These are phyloP conservation scores for Eutypa lata DNA, from an alignment of 2,329 filamentous ascomycete genomes.

Conservation along the genomic window DNA sequence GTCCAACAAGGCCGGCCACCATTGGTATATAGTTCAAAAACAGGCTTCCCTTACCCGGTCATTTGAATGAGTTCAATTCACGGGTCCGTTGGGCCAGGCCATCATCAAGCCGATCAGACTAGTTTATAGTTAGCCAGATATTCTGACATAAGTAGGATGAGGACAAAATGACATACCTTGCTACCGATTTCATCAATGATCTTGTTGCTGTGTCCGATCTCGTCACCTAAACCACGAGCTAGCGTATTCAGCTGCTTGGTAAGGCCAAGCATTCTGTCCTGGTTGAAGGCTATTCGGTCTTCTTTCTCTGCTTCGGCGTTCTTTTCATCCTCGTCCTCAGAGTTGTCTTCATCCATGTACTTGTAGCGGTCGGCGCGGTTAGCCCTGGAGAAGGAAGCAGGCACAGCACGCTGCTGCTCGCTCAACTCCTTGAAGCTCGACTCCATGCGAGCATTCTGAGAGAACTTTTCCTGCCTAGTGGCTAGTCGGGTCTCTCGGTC, in stretches of 20 bases:
- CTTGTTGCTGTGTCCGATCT: conserved; percentile 75
- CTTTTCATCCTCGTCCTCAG: conserved; percentile 31
- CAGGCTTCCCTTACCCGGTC: background rate
- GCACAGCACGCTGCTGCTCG: conserved; percentile 9
- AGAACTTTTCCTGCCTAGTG: conserved; percentile 53
- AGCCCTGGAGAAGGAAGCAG: conserved; percentile 23
- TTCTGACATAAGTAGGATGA: conserved; percentile 16
- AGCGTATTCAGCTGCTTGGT: conserved; percentile 70
- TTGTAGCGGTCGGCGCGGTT: conserved; percentile 62
- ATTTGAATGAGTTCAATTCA: background rate
- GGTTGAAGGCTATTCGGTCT: conserved; percentile 64
- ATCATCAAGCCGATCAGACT: conserved; percentile 83
- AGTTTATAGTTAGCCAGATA: conserved; percentile 12
- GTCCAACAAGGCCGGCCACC: background rate
- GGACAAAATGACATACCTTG: conserved; percentile 57
- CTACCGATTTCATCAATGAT: conserved; percentile 70
- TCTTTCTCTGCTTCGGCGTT: conserved; percentile 56
- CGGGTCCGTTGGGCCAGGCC: background rate
- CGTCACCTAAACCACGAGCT: conserved; percentile 69
- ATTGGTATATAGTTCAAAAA: background rate
- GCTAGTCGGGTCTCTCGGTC: conserved; percentile 65
- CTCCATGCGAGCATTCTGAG: conserved; percentile 53
- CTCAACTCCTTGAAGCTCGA: conserved; percentile 42
- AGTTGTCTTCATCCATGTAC: conserved; percentile 75
- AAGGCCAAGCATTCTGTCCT: conserved; percentile 65